phyloP scores from a whole-genome alignment of 2,329 filamentous ascomycete genomes.

The Tolypocladium endophyticum region DNA sequence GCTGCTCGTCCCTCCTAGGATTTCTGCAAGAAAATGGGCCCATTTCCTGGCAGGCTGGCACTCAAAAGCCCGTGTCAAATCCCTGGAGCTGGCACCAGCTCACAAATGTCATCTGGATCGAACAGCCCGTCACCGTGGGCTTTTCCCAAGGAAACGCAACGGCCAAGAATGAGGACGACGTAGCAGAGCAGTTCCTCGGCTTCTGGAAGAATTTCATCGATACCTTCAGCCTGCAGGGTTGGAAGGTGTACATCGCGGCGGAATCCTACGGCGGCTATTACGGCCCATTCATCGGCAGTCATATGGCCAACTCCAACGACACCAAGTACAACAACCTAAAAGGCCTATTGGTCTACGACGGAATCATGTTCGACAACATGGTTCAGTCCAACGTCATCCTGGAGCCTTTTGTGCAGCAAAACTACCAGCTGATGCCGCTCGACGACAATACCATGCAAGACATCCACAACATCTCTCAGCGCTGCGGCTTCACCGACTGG shows the following conservation, averaged over 20 bases:
- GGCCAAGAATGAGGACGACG: slow-evolving; percentile 55
- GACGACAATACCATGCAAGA: slow-evolving; percentile 46
- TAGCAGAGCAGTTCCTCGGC: slow-evolving; percentile 61
- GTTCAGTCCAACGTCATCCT: slow-evolving; percentile 36
- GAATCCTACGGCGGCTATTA: slow-evolving; percentile 60
- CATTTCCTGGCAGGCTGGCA: slow-evolving; percentile 61
- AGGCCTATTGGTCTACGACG: slow-evolving; percentile 65
- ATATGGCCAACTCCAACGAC: slow-evolving; percentile 59
- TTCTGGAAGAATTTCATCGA: slow-evolving; percentile 73
- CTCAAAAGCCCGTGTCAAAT: slow-evolving; percentile 52
- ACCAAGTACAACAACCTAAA: slow-evolving; percentile 56
- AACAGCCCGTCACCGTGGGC: slow-evolving; percentile 58
- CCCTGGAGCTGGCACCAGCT: slow-evolving; percentile 53
- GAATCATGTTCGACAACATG: slow-evolving; percentile 43
- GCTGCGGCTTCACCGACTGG: slow-evolving; percentile 54
- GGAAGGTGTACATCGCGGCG: slow-evolving; percentile 63
- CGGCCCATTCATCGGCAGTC: slow-evolving; percentile 62
- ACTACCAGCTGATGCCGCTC: slow-evolving; percentile 49
- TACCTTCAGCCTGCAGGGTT: slow-evolving; percentile 55
- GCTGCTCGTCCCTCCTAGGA: slow-evolving; percentile 53
- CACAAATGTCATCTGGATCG: slow-evolving; percentile 54
- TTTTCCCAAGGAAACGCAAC: slow-evolving; percentile 56
- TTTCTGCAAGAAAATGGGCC: slow-evolving; percentile 71
- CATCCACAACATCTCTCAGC: slow-evolving; percentile 39
- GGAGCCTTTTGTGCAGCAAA: slow-evolving; percentile 50